These are phyloP conservation scores for Verbena officinalis DNA, from an alignment of 257 asterid species.

Conservation along the genomic window DNA sequence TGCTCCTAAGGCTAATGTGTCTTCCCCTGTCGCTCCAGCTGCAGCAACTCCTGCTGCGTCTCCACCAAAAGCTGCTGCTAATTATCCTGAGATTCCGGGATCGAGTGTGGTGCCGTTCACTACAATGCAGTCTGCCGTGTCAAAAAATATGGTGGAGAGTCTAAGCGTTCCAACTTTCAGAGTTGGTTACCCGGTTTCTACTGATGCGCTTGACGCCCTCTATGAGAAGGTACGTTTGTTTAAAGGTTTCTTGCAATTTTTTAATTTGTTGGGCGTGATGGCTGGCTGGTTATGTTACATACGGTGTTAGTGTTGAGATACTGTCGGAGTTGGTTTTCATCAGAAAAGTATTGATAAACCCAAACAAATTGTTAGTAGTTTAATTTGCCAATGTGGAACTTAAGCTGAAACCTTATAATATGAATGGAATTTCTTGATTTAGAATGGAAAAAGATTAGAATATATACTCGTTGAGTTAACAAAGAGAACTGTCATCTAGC, in stretches of 20 bases:
- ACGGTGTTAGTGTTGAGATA: not conserved
- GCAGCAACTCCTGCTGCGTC: constrained; percentile 33
- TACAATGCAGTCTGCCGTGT: constrained; percentile 81
- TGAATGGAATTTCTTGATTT: not conserved
- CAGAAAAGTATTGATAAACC: not conserved
- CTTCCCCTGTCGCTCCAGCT: no score
- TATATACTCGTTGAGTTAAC: not conserved
- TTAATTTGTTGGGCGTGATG: not conserved
- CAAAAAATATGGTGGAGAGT: constrained; percentile 85
- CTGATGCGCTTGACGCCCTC: constrained; percentile 78
- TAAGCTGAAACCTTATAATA: no score
- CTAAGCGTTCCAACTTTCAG: constrained; percentile 77
- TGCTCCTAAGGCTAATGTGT: constrained; percentile 40
- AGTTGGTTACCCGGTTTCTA: constrained; percentile 69
- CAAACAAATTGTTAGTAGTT: no score
- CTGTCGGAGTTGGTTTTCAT: not conserved
- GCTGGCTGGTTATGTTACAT: not conserved
- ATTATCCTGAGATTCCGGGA: constrained; percentile 66
- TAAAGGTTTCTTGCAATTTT: not conserved
- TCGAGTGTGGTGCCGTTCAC: constrained; percentile 70
- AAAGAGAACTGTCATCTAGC: not conserved
- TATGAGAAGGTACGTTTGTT: constrained; percentile 65
- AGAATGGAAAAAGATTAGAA: constrained; percentile 2
- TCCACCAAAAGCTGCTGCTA: constrained; percentile 42
- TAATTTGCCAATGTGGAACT: not conserved